Conservation (phyloP, 495 filamentous ascomycete genomes). For the Penicillium desertorum region DNA sequence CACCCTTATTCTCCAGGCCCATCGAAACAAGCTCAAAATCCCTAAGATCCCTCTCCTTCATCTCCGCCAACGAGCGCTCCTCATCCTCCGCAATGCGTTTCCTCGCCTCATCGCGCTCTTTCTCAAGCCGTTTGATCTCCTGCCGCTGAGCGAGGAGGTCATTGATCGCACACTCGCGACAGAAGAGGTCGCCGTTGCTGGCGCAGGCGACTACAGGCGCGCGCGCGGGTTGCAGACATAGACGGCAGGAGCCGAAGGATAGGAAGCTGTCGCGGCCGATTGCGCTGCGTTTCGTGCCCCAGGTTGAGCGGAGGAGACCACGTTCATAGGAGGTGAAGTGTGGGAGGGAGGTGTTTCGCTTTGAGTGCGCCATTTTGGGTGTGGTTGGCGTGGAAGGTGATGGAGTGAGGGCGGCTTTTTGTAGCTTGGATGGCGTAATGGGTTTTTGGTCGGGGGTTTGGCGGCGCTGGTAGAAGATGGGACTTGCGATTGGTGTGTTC, state of each 20-base stretch:
- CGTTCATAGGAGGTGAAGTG: conserved; percentile 96
- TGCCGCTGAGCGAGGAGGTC: conserved; percentile 89
- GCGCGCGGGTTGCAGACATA: conserved; percentile 82
- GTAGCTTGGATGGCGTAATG: conserved; percentile 14
- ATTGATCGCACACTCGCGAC: conserved; percentile 87
- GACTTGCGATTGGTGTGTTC: neutral
- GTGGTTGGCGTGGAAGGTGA: neutral
- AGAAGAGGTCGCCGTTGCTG: conserved; percentile 89
- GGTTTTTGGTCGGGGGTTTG: neutral
- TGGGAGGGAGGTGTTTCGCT: conserved; percentile 93
- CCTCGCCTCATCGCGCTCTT: conserved; percentile 56
- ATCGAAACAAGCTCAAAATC: conserved; percentile 47
- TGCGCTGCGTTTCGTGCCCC: conserved; percentile 80
- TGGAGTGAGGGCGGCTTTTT: conserved; percentile 1
- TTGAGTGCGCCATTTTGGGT: conserved; percentile 52
- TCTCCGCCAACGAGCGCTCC: conserved; percentile 38
- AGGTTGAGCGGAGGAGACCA: conserved; percentile 70
- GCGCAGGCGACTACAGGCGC: conserved; percentile 78
- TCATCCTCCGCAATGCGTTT: conserved; percentile 44
- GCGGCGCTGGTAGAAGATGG: neutral
- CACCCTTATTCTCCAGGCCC: conserved; percentile 36
- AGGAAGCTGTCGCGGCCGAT: conserved; percentile 92
- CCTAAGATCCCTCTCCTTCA: conserved; percentile 31
- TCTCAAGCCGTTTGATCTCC: conserved; percentile 84
- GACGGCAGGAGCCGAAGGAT: conserved; percentile 83